A percentile compares a stretch with the other conserved stretches of the same genome.
Conservation (phyloP, 805 yeast species). For the Pichia nanzhaoensis region DNA sequence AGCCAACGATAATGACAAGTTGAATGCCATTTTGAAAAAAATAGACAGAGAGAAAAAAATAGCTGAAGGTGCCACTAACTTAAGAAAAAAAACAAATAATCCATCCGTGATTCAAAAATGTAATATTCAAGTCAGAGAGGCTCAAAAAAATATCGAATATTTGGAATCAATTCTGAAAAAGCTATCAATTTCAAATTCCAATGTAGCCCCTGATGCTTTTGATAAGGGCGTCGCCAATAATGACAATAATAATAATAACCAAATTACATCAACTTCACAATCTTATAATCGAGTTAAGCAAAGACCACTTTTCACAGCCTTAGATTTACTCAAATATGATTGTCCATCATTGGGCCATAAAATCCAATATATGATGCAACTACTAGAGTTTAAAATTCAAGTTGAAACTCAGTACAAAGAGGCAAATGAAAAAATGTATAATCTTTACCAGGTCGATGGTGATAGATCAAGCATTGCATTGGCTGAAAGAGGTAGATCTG, state of each 20-base stretch:
- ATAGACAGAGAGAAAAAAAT: constrained; percentile 85
- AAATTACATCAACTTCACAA: constrained; percentile 1
- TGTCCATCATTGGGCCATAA: constrained; percentile 92
- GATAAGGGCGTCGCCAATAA: too few relatives aligned
- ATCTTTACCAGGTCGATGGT: constrained; percentile 83
- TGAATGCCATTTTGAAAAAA: constrained; percentile 70
- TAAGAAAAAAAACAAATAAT: constrained; percentile 74
- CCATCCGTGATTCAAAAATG: constrained; percentile 83
- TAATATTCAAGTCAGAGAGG: constrained; percentile 84
- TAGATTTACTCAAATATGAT: constrained; percentile 85
- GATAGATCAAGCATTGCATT: constrained; percentile 79
- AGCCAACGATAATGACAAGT: constrained; percentile 29
- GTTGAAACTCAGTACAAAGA: constrained; percentile 90
- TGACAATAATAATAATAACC: constrained; percentile 1
- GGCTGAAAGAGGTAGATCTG: constrained; percentile 82
- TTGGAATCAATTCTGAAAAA: constrained; percentile 70
- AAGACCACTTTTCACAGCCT: constrained; percentile 50
- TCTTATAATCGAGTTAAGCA: constrained; percentile 11
- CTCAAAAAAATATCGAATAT: constrained; percentile 85
- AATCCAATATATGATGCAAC: constrained; percentile 92
- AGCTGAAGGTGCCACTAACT: constrained; percentile 77
- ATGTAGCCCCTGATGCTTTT: background rate
- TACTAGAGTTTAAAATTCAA: constrained; percentile 85
- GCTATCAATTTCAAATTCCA: constrained; percentile 26
- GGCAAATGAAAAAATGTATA: constrained; percentile 85